Evolutionary conservation across 331 rosid genomes (phyloP), one percentile per base, ranked within the genome.

Genomic region (Erythrophleum ivorense): DNA sequence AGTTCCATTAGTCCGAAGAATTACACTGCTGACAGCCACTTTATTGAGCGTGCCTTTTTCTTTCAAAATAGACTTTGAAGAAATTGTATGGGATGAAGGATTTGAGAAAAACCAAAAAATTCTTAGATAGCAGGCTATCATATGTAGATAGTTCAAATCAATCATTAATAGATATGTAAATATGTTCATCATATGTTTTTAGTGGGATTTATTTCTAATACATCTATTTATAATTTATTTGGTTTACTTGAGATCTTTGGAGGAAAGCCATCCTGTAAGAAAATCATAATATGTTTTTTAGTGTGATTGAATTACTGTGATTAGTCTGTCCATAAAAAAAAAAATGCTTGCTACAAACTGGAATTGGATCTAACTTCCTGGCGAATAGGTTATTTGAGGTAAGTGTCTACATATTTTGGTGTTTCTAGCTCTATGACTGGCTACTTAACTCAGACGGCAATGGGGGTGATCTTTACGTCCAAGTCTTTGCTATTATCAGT

Each of bases 381-480:
- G 11, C 38, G 11, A 21, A 21, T 3, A 31, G 54, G 21, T 70
- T 69, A 21, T 45, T 18, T 69, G n/a, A 45, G 31, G 4, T 16
- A 38, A 41, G 52, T 18, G 31, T 67, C 52, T 40, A 41, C n/a
- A 68, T 10, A 3, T 16, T 18, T 52, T 52, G 57, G 38, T 67
- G 73, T 36, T 38, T 9, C 24, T 14, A 9, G 6, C 3, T 38
- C 38, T 60, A 21, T 59, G 64, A 60, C 38, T 36, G 11, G 73
- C 8, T 6, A 10, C 31, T 75, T 58, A 8, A 53, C 41, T 73
- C 24, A 73, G 48, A 54, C 78, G 16, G 6, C 78, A 12, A 33
- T 2, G 29, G 55, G 50, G 69, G 53, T 58, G 53, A 58, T 34
- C 29, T 62, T 62, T 34, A 49, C 81, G 64, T 77, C 81, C 13